Evolutionary conservation across 768 basidiomycete species (phyloP).

Genomic region (Suillus discolor): DNA sequence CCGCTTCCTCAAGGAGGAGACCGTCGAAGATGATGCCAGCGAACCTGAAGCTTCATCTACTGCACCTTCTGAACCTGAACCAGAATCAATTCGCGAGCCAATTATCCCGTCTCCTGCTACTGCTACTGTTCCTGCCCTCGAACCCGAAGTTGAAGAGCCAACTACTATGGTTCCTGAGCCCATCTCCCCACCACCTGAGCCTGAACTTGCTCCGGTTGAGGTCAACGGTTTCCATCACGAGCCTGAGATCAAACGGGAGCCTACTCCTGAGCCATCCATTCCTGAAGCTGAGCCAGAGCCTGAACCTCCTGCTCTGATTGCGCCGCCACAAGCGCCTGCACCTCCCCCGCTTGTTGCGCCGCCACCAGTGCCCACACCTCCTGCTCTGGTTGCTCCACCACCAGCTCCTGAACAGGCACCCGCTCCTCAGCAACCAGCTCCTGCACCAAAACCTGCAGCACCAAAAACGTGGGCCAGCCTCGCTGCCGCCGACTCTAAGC

Average conservation of each 20-base stretch:
- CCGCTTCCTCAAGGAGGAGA: constrained; percentile 97
- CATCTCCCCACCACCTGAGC: constrained; percentile 36
- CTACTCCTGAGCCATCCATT: constrained; percentile 28
- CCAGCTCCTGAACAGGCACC: constrained; percentile 30
- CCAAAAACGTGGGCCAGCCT: constrained; percentile 93
- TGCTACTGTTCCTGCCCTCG: constrained; percentile 30
- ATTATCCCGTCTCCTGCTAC: constrained; percentile 41
- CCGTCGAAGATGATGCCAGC: constrained; percentile 74
- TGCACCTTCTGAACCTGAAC: constrained; percentile 34
- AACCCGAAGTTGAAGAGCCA: constrained; percentile 24
- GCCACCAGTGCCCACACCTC: constrained; percentile 20
- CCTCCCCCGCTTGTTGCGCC: constrained; percentile 30
- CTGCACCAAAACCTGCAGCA: constrained; percentile 45
- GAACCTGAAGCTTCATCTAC: constrained; percentile 44
- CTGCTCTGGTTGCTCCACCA: constrained; percentile 35
- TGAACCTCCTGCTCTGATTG: constrained; percentile 29
- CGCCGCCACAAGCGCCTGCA: constrained; percentile 21
- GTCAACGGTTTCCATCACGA: constrained; percentile 43
- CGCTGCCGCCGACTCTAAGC: constrained; percentile 78
- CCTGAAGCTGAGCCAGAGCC: constrained; percentile 24
- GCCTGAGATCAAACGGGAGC: constrained; percentile 32
- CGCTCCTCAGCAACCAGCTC: constrained; percentile 34
- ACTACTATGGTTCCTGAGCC: constrained; percentile 34
- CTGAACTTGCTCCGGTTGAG: constrained; percentile 44
- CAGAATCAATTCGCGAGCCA: constrained; percentile 31